Evolutionary conservation across 495 filamentous ascomycete species (phyloP), one percentile per base, ranked within the genome.

Genomic region (Talaromyces nanjingensis): DNA sequence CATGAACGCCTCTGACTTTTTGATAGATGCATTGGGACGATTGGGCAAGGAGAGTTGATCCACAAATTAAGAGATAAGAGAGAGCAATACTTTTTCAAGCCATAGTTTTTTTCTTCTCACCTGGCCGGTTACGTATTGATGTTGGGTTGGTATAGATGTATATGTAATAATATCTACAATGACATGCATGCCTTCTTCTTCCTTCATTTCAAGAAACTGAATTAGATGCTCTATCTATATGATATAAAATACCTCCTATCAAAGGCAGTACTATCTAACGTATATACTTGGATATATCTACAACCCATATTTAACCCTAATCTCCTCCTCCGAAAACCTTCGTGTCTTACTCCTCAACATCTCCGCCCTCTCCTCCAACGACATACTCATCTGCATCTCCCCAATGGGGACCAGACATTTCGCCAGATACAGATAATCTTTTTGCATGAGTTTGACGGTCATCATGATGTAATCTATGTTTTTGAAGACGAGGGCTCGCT

Each of bases 1-100:
- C 72, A 82, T 97, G 65, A 97, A 92, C 71, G 93, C 96, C 1
- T 86, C 86, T 68, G 89, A 93, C 67, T 99, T 99, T 76, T 79
- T 97, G 57, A 79, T 74, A 57, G 85, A 88, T 64, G 93, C 96
- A 74, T 72, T 98, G 73, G 88, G 87, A 66, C 86, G 84, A 68
- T 72, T 99, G 65, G 96, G 96, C 2, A 76, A 76, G 68, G 88
- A 91, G 74, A 85, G 82, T 67, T 81, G 65, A 59, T 20, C 56
- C 4, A 12, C 69, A 59, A 25, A 59, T 56, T 14, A 39, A 39
- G 1, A 24, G 22, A 24, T 27, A 7, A 11, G n/a, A 62, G 9
- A 24, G 22, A 24, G 22, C 22, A 24, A 24, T 24, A 24, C 22
- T 24, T 24, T 24, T 24, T 24, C 1, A 24, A 24, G 22, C 2